Conservation (phyloP, 2,329 filamentous ascomycete species). For the Ceratocystis albifundus region DNA sequence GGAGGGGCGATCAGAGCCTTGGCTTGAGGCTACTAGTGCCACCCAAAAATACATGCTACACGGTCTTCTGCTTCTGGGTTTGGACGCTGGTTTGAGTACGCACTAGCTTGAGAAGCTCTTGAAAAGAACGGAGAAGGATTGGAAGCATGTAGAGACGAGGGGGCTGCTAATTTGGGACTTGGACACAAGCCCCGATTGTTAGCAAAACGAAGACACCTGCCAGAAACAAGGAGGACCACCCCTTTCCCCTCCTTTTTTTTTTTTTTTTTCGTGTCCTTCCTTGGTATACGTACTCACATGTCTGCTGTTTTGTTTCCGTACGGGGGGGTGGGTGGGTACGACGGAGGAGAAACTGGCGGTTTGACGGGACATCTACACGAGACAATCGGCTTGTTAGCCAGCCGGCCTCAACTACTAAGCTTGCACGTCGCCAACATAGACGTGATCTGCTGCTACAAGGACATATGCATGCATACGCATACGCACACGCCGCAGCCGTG, state of each 20-base stretch:
- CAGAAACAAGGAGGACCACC: not conserved
- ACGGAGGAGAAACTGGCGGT: too few relatives aligned
- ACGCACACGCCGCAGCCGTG: too few relatives aligned
- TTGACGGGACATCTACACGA: too few relatives aligned
- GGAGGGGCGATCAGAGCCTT: not conserved
- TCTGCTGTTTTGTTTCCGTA: not conserved
- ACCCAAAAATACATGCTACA: conserved; percentile 10
- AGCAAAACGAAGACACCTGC: not conserved
- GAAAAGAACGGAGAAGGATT: not conserved
- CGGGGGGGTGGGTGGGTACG: too few relatives aligned
- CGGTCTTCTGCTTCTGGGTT: not conserved
- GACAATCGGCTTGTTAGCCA: too few relatives aligned
- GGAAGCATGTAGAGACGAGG: not conserved
- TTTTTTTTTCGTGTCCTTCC: not conserved
- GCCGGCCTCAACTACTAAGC: too few relatives aligned
- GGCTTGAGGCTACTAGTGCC: not conserved
- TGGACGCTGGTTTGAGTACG: not conserved
- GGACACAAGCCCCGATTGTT: not conserved
- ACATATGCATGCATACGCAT: too few relatives aligned
- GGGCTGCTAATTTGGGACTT: conserved; percentile 1
- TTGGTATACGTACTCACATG: not conserved
- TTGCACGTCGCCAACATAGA: too few relatives aligned
- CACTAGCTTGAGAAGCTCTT: not conserved
- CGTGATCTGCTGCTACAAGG: too few relatives aligned
- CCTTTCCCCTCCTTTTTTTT: not conserved